Evolutionary conservation across 116 monocot species (phyloP).

Genomic region (Posidonia oceanica): DNA sequence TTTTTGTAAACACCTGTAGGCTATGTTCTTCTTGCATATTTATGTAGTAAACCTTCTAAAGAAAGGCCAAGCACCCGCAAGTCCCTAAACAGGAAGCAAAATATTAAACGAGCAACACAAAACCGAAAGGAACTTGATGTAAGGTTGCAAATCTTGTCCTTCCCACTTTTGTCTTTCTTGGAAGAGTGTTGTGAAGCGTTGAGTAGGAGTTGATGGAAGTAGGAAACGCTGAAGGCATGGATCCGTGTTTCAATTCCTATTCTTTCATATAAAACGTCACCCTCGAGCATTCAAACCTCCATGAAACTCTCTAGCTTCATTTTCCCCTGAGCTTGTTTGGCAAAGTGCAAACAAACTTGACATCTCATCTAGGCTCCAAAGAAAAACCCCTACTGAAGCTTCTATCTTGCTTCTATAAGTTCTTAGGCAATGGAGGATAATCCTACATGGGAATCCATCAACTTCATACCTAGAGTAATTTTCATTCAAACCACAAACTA

Average conservation of each 20-base stretch:
- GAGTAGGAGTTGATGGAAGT: no score
- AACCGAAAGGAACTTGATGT: slow-evolving; percentile 38
- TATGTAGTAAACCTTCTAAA: slow-evolving; percentile 75
- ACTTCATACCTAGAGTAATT: no score
- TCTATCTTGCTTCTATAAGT: no score
- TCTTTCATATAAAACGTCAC: slow-evolving; percentile 75
- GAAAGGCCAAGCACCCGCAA: slow-evolving; percentile 67
- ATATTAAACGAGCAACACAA: neutral
- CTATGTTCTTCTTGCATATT: slow-evolving; percentile 77
- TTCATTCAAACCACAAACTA: no score
- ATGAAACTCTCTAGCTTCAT: slow-evolving; percentile 79
- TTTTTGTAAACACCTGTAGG: slow-evolving; percentile 56
- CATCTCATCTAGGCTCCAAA: slow-evolving; percentile 65
- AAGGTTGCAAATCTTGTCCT: slow-evolving; percentile 87
- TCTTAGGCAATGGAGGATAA: no score
- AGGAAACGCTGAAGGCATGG: slow-evolving; percentile 57
- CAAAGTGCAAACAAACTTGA: slow-evolving; percentile 49
- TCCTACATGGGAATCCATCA: no score
- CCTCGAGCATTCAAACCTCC: slow-evolving; percentile 80
- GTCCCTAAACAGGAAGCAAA: slow-evolving; percentile 30
- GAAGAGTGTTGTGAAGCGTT: slow-evolving; percentile 73
- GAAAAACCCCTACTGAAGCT: neutral
- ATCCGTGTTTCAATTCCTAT: slow-evolving; percentile 77
- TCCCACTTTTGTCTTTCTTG: slow-evolving; percentile 73
- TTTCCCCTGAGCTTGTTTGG: slow-evolving; percentile 35